These are phyloP conservation scores for Jamesozyma lodderae DNA, from an alignment of 805 yeast genomes.

Conservation along the genomic window DNA sequence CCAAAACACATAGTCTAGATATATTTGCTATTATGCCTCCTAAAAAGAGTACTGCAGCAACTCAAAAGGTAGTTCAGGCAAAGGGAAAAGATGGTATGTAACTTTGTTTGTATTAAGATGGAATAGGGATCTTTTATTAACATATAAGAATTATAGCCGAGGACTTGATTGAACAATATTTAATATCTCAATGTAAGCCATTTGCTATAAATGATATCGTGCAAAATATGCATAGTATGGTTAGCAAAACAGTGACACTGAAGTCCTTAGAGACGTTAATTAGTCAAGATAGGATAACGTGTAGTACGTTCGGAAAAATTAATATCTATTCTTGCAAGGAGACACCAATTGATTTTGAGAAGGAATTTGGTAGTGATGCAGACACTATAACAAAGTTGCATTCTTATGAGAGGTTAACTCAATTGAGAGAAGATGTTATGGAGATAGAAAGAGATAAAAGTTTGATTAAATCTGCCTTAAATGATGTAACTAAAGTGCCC, in stretches of 20 bases:
- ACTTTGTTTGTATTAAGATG: neutral
- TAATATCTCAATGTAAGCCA: constrained; percentile 39
- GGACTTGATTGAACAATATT: constrained; percentile 30
- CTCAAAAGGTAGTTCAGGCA: neutral
- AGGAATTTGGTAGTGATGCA: constrained; percentile 7
- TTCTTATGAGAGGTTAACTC: constrained; percentile 14
- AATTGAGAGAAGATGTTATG: constrained; percentile 18
- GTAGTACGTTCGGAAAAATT: constrained; percentile 39
- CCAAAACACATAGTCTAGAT: too few species aligned
- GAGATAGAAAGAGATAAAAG: constrained; percentile 17
- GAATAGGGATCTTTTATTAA: too few species aligned
- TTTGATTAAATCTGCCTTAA: constrained; percentile 6
- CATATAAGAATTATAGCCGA: too few species aligned
- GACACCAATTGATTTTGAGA: constrained; percentile 7
- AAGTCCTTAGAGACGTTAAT: constrained; percentile 34
- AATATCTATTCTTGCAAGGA: constrained; percentile 37
- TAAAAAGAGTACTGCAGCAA: constrained; percentile 6
- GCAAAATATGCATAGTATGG: constrained; percentile 36
- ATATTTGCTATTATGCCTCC: too few species aligned
- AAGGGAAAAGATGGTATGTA: constrained; percentile 1
- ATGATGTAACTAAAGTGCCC: constrained; percentile 11
- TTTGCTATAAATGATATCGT: constrained; percentile 40
- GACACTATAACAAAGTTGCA: constrained; percentile 2
- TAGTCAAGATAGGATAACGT: constrained; percentile 27
- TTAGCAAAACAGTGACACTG: constrained; percentile 29